These are phyloP conservation scores for Echinochloa phyllopogon DNA, from an alignment of 176 grass and related monocot genomes.

Conservation along the genomic window DNA sequence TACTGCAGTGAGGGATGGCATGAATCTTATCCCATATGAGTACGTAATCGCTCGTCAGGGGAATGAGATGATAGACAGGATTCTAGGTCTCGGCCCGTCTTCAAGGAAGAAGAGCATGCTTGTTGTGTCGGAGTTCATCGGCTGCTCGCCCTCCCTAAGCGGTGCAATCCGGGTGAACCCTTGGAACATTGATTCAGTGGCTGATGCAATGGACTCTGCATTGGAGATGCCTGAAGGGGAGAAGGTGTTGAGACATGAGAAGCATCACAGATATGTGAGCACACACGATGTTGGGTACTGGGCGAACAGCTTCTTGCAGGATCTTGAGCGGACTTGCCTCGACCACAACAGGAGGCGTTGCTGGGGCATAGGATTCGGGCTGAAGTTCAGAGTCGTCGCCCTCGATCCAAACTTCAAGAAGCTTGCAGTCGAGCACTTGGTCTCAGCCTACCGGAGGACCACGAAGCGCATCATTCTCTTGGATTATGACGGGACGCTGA, in stretches of 20 bases:
- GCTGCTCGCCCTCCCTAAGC: slow-evolving; percentile 90
- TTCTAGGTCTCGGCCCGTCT: slow-evolving; percentile 53
- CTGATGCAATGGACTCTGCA: slow-evolving; percentile 88
- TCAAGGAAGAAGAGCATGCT: slow-evolving; percentile 84
- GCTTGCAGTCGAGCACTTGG: slow-evolving; percentile 76
- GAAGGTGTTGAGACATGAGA: slow-evolving; percentile 85
- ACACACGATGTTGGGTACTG: slow-evolving; percentile 92
- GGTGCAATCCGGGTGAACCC: slow-evolving; percentile 87
- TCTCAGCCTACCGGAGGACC: slow-evolving; percentile 79
- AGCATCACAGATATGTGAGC: slow-evolving; percentile 87
- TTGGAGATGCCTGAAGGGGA: slow-evolving; percentile 73
- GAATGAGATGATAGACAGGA: slow-evolving; percentile 71
- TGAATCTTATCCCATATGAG: slow-evolving; percentile 97
- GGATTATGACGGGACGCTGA: slow-evolving; percentile 91
- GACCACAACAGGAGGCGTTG: slow-evolving; percentile 77
- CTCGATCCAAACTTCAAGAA: slow-evolving; percentile 94
- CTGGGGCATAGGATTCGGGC: slow-evolving; percentile 95
- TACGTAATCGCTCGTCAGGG: slow-evolving; percentile 89
- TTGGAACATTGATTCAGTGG: slow-evolving; percentile 89
- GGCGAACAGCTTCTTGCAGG: slow-evolving; percentile 92
- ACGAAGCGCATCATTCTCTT: slow-evolving; percentile 64
- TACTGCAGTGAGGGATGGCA: slow-evolving; percentile 92
- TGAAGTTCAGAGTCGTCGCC: slow-evolving; percentile 81
- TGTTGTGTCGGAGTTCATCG: slow-evolving; percentile 89
- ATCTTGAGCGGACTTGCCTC: slow-evolving; percentile 80